Conservation (phyloP, 345 rosid species). For the Aegle marmelos region DNA sequence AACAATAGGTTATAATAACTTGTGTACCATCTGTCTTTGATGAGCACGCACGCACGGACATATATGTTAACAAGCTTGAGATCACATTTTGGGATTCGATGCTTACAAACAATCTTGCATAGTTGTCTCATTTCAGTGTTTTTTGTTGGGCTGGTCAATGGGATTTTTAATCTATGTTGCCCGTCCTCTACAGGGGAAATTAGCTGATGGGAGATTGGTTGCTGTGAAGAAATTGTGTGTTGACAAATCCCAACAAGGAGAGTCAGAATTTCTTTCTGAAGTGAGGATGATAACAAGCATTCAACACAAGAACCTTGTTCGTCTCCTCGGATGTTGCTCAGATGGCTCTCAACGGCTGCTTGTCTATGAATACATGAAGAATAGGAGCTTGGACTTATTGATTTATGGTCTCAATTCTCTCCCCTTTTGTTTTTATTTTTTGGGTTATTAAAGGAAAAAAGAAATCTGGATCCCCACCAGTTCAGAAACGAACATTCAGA, state of each 20-base stretch:
- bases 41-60: too few relatives aligned
- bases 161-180: neutral
- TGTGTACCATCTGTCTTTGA: too few relatives aligned
- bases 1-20: neutral
- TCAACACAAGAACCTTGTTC: constrained; percentile 71
- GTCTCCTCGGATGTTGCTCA: constrained; percentile 62
- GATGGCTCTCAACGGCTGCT: constrained; percentile 60
- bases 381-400: constrained; percentile 61
- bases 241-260: constrained; percentile 68
- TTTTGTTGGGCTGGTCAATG: neutral
- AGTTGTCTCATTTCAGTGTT: neutral
- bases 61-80: neutral
- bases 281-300: constrained; percentile 77
- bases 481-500: too few relatives aligned
- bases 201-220: constrained; percentile 47
- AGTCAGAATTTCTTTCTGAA: constrained; percentile 59
- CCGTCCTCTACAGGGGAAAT: constrained; percentile 43
- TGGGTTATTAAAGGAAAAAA: neutral
- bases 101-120: neutral
- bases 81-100: neutral
- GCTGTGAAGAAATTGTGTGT: constrained; percentile 49
- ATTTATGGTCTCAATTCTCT: constrained; percentile 36
- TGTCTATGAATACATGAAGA: constrained; percentile 66
- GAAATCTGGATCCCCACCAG: neutral
- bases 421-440: neutral